Conservation (phyloP, 768 basidiomycete genomes). For the Cyclocybe cylindracea region DNA sequence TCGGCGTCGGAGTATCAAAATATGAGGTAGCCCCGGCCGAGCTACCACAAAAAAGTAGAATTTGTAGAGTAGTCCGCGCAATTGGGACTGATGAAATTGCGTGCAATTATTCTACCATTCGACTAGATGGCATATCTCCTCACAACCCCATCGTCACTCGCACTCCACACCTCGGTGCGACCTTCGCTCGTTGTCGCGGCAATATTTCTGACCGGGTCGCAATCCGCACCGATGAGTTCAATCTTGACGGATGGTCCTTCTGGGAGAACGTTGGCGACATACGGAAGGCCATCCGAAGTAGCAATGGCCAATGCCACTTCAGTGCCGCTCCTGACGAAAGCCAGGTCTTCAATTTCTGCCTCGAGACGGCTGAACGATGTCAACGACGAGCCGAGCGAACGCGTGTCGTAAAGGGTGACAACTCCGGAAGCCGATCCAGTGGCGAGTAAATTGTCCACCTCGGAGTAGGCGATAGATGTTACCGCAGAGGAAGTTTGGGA, state of each 20-base stretch:
- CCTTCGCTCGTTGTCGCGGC: slow-evolving; percentile 20
- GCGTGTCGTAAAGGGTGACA: slow-evolving; percentile 56
- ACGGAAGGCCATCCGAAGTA: slow-evolving; percentile 63
- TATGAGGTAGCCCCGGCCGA: too few species aligned
- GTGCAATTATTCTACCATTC: too few species aligned
- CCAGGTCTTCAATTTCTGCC: slow-evolving; percentile 51
- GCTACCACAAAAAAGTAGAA: too few species aligned
- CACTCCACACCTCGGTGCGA: slow-evolving; percentile 33
- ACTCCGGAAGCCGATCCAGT: slow-evolving; percentile 60
- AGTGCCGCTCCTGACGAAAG: slow-evolving; percentile 26
- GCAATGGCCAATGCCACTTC: slow-evolving; percentile 46
- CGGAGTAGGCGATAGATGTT: slow-evolving; percentile 46
- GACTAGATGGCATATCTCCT: slow-evolving; percentile 38
- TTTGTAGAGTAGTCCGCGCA: too few species aligned
- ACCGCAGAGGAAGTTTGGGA: slow-evolving; percentile 25
- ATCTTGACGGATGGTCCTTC: slow-evolving; percentile 42
- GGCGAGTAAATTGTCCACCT: slow-evolving; percentile 44
- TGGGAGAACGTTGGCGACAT: slow-evolving; percentile 43
- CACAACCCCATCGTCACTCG: slow-evolving; percentile 65
- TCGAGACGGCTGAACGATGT: slow-evolving; percentile 46
- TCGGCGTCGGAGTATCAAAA: too few species aligned
- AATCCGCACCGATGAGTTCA: slow-evolving; percentile 62
- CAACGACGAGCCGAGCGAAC: slow-evolving; percentile 40
- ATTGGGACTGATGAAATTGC: too few species aligned
- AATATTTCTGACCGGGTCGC: slow-evolving; percentile 55